Evolutionary conservation across 1,284 basidiomycete genomes (phyloP).

Genomic region (Sporisorium exsertum): DNA sequence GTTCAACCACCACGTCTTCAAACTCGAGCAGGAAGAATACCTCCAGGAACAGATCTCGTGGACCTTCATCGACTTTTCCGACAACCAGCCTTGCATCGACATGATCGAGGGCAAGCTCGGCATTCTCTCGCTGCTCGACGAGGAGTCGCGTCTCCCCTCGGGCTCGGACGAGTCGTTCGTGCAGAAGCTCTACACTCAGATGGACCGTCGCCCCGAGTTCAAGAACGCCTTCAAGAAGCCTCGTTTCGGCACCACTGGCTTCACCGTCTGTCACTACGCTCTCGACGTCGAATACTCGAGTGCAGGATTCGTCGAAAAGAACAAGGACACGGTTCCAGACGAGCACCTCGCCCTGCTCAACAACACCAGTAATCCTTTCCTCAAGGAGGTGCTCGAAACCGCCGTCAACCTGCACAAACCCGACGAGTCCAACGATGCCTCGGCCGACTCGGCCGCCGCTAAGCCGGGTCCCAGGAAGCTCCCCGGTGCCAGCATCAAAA

Average conservation of each 20-base stretch:
- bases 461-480: constrained; percentile 52
- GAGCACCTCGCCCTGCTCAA: constrained; percentile 91
- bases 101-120: constrained; percentile 98
- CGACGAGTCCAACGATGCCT: constrained; percentile 40
- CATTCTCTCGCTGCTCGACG: constrained; percentile 92
- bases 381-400: constrained; percentile 89
- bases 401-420: constrained; percentile 49
- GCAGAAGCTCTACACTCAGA: constrained; percentile 90
- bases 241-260: constrained; percentile 93
- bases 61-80: constrained; percentile 98
- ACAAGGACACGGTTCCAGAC: constrained; percentile 97
- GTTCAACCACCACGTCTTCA: constrained; percentile 75
- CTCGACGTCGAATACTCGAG: constrained; percentile 98
- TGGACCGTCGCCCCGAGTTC: constrained; percentile 82
- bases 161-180: constrained; percentile 94
- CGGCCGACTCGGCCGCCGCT: constrained; percentile 20
- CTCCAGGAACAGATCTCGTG: constrained; percentile 98
- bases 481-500: constrained; percentile 79
- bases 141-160: constrained; percentile 95
- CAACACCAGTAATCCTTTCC: constrained; percentile 87
- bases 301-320: constrained; percentile 98
- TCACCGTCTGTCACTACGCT: constrained; percentile 98
- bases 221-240: constrained; percentile 96
- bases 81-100: constrained; percentile 98
- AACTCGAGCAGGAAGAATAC: constrained; percentile 98